Base-by-base conservation (phyloP, 768 basidiomycete species). In the Pisolithus tinctorius region DNA sequence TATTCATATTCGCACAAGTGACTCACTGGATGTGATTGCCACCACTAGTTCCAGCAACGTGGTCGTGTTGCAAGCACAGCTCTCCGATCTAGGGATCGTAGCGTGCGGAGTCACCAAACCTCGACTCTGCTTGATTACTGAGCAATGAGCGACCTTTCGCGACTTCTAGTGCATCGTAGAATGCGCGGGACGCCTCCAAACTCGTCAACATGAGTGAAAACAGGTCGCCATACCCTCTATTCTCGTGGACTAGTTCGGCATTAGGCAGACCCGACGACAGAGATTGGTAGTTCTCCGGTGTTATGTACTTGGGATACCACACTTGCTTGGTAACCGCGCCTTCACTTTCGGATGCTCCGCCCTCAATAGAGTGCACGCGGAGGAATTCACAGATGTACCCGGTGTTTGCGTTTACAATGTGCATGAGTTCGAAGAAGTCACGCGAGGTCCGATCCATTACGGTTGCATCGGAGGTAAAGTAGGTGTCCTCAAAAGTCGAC, bases 371-470 rank as follows among this genome's bases (percentile, higher is more conserved):
- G 43, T 77, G 80, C 2, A 80, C 73, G 36, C 74, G 77, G 27
- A 99, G 74, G 64, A 86, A 81, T 48, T 88, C 84, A 66, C 92
- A 93, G 50, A 94, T 73, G 40, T 78, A 79, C 63, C 91, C 84
- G 3, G 94, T 75, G 65, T 95, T 98, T 30, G 68, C 65, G 66
- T 98, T 90, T 67, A 94, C 83, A 47, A 73, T 66, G 50, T 74
- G 74, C 57, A 93, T 78, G 50, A 95, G 89, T 9, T 72, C 74
- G 48, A 76, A 69, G 73, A 95, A 98, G 70, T 96, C 85, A 48
- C 95, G 89, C 16, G 95, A 98, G 70, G 98, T 99, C 57, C 94
- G 87, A 65, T 99, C 95, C 88, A 99, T 88, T 74, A 83, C 94
- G 50, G 97, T 82, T 38, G 90, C 93, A 62, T 99, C 95, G 64